phyloP scores from a whole-genome alignment of 2,329 filamentous ascomycete genomes.

The Diaporthe nobilis region DNA sequence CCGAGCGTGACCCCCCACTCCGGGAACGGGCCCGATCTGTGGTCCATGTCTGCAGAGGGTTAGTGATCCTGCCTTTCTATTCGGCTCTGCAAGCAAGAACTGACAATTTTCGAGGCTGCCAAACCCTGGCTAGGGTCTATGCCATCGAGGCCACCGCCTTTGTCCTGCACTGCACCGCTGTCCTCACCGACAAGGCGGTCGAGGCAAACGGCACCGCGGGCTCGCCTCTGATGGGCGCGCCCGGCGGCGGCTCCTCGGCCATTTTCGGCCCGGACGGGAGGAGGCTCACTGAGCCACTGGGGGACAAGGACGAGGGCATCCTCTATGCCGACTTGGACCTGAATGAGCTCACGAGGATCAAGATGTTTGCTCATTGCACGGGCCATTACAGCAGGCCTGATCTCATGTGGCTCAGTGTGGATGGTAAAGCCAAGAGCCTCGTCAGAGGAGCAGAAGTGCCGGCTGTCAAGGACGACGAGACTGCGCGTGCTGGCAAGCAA shows the following conservation, averaged over 20 bases:
- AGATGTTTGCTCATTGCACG: constrained; percentile 31
- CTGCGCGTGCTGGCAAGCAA: neutral
- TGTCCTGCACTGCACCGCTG: constrained; percentile 66
- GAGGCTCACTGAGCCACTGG: constrained; percentile 42
- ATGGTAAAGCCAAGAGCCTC: constrained; percentile 46
- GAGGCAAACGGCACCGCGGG: constrained; percentile 21
- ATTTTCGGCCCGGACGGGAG: constrained; percentile 46
- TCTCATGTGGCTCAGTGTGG: constrained; percentile 45
- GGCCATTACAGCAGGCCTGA: constrained; percentile 39
- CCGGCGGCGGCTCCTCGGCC: constrained; percentile 45
- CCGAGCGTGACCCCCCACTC: constrained; percentile 48
- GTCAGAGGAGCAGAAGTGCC: constrained; percentile 23
- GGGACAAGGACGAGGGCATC: constrained; percentile 21
- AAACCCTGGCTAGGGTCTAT: constrained; percentile 65
- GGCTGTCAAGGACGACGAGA: neutral
- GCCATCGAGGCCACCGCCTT: constrained; percentile 69
- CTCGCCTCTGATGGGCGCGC: constrained; percentile 38
- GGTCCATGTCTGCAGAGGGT: constrained; percentile 49
- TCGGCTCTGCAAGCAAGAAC: neutral
- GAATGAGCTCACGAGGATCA: constrained; percentile 33
- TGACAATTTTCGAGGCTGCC: constrained; percentile 49
- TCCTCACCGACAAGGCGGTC: constrained; percentile 46
- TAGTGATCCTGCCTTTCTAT: neutral
- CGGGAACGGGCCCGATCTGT: constrained; percentile 42
- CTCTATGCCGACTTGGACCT: constrained; percentile 31